Percentiles rank a stretch among this genome's conserved stretches.
phyloP scores from a whole-genome alignment of 305 asterid species.

The Nicotiana rustica region DNA sequence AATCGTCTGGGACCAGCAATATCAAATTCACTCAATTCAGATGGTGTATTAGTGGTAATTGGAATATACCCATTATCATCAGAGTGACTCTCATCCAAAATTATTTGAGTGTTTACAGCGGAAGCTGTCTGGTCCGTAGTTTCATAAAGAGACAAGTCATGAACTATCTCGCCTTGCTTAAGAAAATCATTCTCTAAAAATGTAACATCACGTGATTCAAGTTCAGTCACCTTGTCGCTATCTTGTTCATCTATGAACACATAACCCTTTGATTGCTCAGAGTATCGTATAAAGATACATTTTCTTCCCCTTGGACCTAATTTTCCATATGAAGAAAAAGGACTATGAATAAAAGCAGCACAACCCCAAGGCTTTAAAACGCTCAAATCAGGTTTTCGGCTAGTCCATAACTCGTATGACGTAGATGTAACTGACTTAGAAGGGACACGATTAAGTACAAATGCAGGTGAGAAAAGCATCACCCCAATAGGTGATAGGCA shows the following conservation, averaged over 20 bases:
- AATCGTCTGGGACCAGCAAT: neutral
- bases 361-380: neutral
- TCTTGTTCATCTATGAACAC: neutral
- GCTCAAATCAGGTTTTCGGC: too few species aligned
- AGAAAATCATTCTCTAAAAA: neutral
- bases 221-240: neutral
- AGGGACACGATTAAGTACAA: constrained; percentile 19
- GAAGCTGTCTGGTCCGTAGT: neutral
- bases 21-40: neutral
- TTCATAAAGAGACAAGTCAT: neutral
- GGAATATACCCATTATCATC: neutral
- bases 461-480: neutral
- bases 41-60: neutral
- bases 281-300: neutral
- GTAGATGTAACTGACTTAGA: neutral
- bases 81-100: neutral
- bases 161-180: neutral
- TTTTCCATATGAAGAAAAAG: too few species aligned
- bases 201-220: constrained; percentile 12
- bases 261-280: constrained; percentile 27
- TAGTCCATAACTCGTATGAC: neutral
- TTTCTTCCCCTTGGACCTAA: too few species aligned
- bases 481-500: constrained; percentile 8
- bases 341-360: too few species aligned
- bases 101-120: neutral